Conservation (phyloP, 768 basidiomycete species). For the Boletellus ananas region DNA sequence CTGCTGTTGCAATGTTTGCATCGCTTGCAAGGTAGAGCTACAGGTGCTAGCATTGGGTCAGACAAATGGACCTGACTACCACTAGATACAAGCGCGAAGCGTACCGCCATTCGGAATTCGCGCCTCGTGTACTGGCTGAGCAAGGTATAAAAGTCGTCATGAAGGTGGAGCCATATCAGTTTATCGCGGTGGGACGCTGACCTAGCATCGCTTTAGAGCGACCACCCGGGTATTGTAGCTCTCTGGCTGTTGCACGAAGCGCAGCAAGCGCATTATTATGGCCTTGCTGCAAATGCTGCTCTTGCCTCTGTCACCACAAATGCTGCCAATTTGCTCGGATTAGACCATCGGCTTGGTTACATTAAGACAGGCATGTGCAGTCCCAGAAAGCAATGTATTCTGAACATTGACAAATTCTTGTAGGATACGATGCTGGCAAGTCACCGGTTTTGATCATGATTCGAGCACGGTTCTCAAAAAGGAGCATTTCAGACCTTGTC, state of each 20-base stretch:
- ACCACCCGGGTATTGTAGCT: slow-evolving; percentile 63
- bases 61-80: neutral
- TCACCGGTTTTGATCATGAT: neutral
- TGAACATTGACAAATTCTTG: slow-evolving; percentile 1
- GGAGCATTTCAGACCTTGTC: slow-evolving; percentile 39
- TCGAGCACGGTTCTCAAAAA: neutral
- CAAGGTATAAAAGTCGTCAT: slow-evolving; percentile 47
- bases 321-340: slow-evolving; percentile 69
- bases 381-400: neutral
- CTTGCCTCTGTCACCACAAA: slow-evolving; percentile 71
- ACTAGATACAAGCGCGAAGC: slow-evolving; percentile 53
- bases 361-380: slow-evolving; percentile 50
- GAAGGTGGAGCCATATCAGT: slow-evolving; percentile 36
- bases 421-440: slow-evolving; percentile 66
- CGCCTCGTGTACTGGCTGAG: slow-evolving; percentile 50
- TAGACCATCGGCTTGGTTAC: slow-evolving; percentile 79
- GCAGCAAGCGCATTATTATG: slow-evolving; percentile 79
- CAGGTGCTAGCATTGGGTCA: neutral
- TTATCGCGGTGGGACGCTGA: neutral
- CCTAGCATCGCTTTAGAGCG: slow-evolving; percentile 43
- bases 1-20: slow-evolving; percentile 72
- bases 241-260: slow-evolving; percentile 81
- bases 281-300: slow-evolving; percentile 65
- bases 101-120: slow-evolving; percentile 55
- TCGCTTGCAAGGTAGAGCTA: slow-evolving; percentile 40